These are phyloP conservation scores for Sphaceloma murrayae DNA, from an alignment of 2,329 filamentous ascomycete species.

Conservation along the genomic window DNA sequence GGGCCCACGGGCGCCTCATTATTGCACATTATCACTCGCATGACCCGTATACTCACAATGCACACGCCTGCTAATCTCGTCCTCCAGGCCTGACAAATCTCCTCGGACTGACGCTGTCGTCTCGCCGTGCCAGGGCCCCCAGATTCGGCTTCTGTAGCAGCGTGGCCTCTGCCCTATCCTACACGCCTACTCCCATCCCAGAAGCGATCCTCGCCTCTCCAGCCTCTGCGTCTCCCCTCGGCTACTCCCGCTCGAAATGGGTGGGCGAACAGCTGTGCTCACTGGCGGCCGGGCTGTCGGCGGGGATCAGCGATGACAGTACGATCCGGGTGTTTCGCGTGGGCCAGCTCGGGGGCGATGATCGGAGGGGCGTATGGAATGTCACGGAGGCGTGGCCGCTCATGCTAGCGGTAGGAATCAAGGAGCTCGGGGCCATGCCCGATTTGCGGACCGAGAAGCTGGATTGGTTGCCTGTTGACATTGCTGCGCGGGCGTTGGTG, in stretches of 20 bases:
- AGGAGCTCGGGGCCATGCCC: slow-evolving; percentile 34
- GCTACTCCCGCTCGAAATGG: slow-evolving; percentile 51
- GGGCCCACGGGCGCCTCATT: too few species aligned
- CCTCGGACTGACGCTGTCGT: slow-evolving; percentile 36
- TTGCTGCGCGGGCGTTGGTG: slow-evolving; percentile 36
- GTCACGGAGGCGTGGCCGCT: slow-evolving; percentile 41
- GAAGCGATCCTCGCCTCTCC: slow-evolving; percentile 38
- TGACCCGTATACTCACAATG: too few species aligned
- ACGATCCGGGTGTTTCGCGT: slow-evolving; percentile 38
- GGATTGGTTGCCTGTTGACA: slow-evolving; percentile 41
- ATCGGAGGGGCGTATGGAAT: slow-evolving; percentile 39
- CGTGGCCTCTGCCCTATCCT: slow-evolving; percentile 36
- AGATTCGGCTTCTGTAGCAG: slow-evolving; percentile 45
- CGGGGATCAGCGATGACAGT: slow-evolving; percentile 25
- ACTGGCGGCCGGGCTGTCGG: slow-evolving; percentile 31
- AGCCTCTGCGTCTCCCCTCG: slow-evolving; percentile 38
- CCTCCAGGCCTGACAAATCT: slow-evolving; percentile 38
- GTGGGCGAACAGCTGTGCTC: slow-evolving; percentile 48
- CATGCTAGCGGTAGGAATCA: slow-evolving; percentile 36
- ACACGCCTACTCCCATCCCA: slow-evolving; percentile 27
- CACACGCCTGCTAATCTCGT: slow-evolving; percentile 20
- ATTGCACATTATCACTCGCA: too few species aligned
- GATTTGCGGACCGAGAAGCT: slow-evolving; percentile 31
- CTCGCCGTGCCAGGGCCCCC: slow-evolving; percentile 23
- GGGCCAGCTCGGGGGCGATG: slow-evolving; percentile 41